These are phyloP conservation scores for Aegilops tauschii DNA, from an alignment of 176 grass and related monocot species.

Conservation along the genomic window DNA sequence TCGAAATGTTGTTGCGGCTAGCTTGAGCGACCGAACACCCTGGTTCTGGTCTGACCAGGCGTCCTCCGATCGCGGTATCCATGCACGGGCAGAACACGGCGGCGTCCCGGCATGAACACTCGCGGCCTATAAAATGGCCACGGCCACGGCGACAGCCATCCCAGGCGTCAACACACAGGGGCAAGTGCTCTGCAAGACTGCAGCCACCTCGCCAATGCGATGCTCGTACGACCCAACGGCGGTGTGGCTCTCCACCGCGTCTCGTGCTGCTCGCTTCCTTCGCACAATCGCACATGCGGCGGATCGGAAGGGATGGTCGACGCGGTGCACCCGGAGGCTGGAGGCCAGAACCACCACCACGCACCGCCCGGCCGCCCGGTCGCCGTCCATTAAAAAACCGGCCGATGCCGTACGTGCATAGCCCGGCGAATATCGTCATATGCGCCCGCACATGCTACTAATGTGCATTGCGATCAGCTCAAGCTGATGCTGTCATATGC, in stretches of 20 bases:
- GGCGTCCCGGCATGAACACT: too few relatives aligned
- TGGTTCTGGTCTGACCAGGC: too few relatives aligned
- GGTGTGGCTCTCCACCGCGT: background rate
- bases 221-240: too few relatives aligned
- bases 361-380: background rate
- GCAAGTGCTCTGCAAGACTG: too few relatives aligned
- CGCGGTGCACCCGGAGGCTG: background rate
- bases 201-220: too few relatives aligned
- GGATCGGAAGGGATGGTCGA: background rate
- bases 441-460: constrained; percentile 30
- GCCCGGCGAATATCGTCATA: constrained; percentile 10
- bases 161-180: background rate
- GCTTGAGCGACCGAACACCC: too few relatives aligned
- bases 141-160: background rate
- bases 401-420: background rate
- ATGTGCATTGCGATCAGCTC: background rate
- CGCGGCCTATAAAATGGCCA: too few relatives aligned
- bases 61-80: too few relatives aligned
- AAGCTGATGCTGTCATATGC: background rate
- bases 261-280: fast-evolving
- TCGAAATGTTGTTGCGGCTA: too few relatives aligned
- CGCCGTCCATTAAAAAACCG: constrained; percentile 14
- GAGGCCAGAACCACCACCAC: background rate
- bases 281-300: background rate
- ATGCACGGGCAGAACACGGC: too few relatives aligned